Conservation (phyloP, 202 grass and related monocot species). For the Alloteropsis angusta region DNA sequence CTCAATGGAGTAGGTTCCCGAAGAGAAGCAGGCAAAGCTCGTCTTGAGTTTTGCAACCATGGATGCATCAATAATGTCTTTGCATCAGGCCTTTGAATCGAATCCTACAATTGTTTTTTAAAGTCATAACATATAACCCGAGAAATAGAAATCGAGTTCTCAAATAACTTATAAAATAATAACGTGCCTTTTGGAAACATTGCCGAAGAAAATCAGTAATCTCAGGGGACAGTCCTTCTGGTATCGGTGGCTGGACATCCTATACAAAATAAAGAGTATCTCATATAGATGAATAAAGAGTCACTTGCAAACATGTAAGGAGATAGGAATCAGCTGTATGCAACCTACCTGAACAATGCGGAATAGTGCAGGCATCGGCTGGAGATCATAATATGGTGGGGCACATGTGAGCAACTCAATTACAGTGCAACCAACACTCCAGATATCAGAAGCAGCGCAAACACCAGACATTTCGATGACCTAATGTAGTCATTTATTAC, state of each 20-base stretch:
- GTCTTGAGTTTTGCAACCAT: constrained; percentile 89
- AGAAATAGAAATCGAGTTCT: not conserved
- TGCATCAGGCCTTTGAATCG: constrained; percentile 95
- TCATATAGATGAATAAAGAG: constrained; percentile 8
- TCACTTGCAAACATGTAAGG: not conserved
- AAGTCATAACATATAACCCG: constrained; percentile 29
- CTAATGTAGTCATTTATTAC: constrained; percentile 31
- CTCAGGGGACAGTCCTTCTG: constrained; percentile 83
- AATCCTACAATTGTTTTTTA: constrained; percentile 49
- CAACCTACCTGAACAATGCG: constrained; percentile 87
- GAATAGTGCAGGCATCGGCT: constrained; percentile 98
- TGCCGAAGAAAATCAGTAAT: constrained; percentile 95
- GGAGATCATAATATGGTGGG: constrained; percentile 94
- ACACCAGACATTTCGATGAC: constrained; percentile 99
- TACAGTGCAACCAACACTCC: constrained; percentile 98
- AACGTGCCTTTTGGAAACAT: constrained; percentile 85
- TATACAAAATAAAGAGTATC: constrained; percentile 29
- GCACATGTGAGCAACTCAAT: constrained; percentile 94
- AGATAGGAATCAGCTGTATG: constrained; percentile 11
- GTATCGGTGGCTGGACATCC: constrained; percentile 94
- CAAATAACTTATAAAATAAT: constrained; percentile 5
- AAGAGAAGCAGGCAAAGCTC: constrained; percentile 70
- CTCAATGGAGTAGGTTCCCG: constrained; percentile 50
- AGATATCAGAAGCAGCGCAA: constrained; percentile 96
- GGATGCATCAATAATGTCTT: constrained; percentile 88